Base-by-base conservation (phyloP, 1,284 basidiomycete genomes). In the Cutaneotrichosporon cutaneum region DNA sequence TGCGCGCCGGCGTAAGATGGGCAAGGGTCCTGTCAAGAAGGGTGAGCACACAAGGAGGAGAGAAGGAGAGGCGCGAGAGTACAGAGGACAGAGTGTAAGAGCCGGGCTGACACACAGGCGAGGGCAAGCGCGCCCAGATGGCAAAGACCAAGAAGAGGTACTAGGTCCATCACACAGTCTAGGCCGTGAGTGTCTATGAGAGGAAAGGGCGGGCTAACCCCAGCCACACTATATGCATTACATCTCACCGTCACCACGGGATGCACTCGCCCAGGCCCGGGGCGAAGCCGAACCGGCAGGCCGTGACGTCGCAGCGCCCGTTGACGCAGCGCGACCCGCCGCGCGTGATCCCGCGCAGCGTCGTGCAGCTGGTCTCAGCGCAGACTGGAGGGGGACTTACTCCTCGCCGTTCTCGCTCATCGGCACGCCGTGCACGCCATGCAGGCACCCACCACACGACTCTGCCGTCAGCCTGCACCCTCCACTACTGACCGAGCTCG, bases 21-120 rank as follows among this genome's bases (percentile, higher is more conserved):
- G 76, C 24, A 72, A 73, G 66, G 72, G 55, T 0, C 73, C 76
- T 27, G 76, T 76, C 56, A 77, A 73, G 73, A 78, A 77, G 71
- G 77, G 76, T 76, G 61, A 32, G 11, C 4, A 16, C 32, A 42
- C 0, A 27, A 27, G 16, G 16, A 4, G 24, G 26, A n/a, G n/a
- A n/a, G n/a, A n/a, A n/a, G n/a, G n/a, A n/a, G n/a, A n/a, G n/a
- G n/a, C n/a, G n/a, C n/a, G n/a, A n/a, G n/a, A n/a, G n/a, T n/a
- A n/a, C n/a, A n/a, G n/a, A n/a, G n/a, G n/a, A n/a, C n/a, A n/a
- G n/a, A n/a, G n/a, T n/a, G n/a, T n/a, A n/a, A n/a, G n/a, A n/a
- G n/a, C n/a, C n/a, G n/a, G 5, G 53, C 59, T 53, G 27, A 52
- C 48, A 6, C 33, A 13, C 52, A 65, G 64, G 64, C 45, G 24